Evolutionary conservation across 2,329 filamentous ascomycete genomes (phyloP).

Genomic region (Cercospora sesami): DNA sequence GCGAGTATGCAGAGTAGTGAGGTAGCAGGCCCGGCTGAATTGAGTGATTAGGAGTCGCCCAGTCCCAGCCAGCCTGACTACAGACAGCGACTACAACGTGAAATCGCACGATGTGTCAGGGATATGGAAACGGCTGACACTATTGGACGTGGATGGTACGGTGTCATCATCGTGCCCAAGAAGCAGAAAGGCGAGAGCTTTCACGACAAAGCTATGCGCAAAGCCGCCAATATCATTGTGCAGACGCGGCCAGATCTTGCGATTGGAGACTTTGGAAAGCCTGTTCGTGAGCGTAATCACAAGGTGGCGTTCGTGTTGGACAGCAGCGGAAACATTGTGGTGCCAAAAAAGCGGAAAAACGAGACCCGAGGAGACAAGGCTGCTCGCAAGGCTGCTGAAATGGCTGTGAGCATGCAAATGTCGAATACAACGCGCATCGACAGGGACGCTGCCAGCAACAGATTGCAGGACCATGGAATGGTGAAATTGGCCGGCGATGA

Average conservation of each 20-base stretch:
- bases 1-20: neutral
- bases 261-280: neutral
- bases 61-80: neutral
- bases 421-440: neutral
- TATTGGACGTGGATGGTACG: neutral
- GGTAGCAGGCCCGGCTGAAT: neutral
- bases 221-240: neutral
- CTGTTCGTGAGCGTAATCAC: neutral
- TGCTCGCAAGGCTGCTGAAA: neutral
- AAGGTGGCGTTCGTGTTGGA: neutral
- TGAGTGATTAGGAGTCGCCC: neutral
- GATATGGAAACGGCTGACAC: neutral
- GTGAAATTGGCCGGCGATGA: neutral
- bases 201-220: neutral
- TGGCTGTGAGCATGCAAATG: neutral
- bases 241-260: neutral
- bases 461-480: neutral
- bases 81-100: neutral
- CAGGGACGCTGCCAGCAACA: neutral
- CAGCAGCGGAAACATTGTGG: neutral
- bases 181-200: neutral
- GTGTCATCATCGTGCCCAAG: slow-evolving; percentile 1
- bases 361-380: neutral
- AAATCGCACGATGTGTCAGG: neutral
- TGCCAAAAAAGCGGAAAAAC: neutral